phyloP scores from a whole-genome alignment of 305 asterid genomes.

The Fraxinus sp. region DNA sequence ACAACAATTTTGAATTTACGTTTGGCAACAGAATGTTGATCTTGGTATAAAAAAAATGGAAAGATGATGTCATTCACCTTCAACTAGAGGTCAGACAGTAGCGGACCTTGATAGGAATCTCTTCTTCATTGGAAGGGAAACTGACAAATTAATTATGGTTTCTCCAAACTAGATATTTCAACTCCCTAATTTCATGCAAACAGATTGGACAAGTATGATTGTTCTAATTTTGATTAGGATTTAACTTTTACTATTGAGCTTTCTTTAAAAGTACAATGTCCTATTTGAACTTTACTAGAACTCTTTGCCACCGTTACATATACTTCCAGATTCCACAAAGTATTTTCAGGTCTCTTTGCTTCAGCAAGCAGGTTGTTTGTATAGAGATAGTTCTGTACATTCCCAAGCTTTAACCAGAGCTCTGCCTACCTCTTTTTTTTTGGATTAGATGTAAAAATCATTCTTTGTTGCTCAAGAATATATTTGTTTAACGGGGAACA shows the following conservation, averaged over 20 bases:
- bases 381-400: background rate
- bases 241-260: background rate
- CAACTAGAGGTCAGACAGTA: background rate
- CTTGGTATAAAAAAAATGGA: background rate
- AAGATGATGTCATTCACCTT: background rate
- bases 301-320: background rate
- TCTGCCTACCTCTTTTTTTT: background rate
- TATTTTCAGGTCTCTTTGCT: background rate
- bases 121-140: background rate
- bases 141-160: too few species aligned
- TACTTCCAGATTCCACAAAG: background rate
- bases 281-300: background rate
- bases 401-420: background rate
- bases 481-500: background rate
- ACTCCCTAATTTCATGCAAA: background rate
- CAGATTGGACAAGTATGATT: background rate
- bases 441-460: background rate
- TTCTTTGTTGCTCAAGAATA: background rate
- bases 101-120: background rate
- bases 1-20: background rate
- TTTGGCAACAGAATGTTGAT: background rate
- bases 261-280: background rate
- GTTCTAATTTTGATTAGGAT: background rate
- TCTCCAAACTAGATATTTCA: background rate
- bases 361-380: background rate